Evolutionary conservation across 2,329 filamentous ascomycete species (phyloP).

Genomic region (Phialemoniopsis sp.): DNA sequence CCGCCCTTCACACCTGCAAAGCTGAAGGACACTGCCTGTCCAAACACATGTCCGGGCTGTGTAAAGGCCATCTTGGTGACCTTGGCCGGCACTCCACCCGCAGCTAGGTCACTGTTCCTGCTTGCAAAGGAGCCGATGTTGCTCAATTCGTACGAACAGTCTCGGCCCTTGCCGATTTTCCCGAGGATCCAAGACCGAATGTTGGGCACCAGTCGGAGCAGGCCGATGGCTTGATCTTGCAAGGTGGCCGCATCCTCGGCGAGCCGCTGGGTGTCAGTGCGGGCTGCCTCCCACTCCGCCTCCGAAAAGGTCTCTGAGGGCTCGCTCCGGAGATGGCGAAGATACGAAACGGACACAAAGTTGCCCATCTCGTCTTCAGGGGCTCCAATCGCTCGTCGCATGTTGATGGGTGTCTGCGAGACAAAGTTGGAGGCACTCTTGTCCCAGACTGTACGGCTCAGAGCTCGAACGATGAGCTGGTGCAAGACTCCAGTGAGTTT

Average conservation of each 20-base stretch:
- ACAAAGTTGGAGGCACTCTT: conserved; percentile 23
- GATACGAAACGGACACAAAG: conserved; percentile 22
- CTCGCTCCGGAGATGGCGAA: conserved; percentile 12
- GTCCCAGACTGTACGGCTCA: conserved; percentile 22
- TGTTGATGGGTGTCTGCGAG: conserved; percentile 31
- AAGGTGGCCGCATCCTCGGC: conserved; percentile 18
- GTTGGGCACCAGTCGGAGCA: conserved; percentile 33
- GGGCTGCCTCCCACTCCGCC: conserved; percentile 26
- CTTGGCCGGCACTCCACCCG: not conserved
- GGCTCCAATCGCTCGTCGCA: conserved; percentile 27
- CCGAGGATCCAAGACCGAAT: conserved; percentile 31
- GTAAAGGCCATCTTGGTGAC: conserved; percentile 34
- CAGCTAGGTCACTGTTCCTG: not conserved
- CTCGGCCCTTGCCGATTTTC: conserved; percentile 30
- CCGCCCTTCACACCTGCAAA: conserved; percentile 32
- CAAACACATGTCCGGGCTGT: conserved; percentile 33
- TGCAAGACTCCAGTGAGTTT: conserved; percentile 36
- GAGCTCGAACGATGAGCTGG: conserved; percentile 29
- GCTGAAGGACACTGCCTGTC: conserved; percentile 33
- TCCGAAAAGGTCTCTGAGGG: conserved; percentile 5
- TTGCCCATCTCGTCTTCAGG: conserved; percentile 28
- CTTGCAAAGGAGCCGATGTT: conserved; percentile 34
- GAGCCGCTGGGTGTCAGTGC: conserved; percentile 22
- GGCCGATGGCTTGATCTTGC: conserved; percentile 26
- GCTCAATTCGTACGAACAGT: conserved; percentile 38